Evolutionary conservation across 2,329 filamentous ascomycete genomes (phyloP).

Genomic region (Aureobasidium sp.): DNA sequence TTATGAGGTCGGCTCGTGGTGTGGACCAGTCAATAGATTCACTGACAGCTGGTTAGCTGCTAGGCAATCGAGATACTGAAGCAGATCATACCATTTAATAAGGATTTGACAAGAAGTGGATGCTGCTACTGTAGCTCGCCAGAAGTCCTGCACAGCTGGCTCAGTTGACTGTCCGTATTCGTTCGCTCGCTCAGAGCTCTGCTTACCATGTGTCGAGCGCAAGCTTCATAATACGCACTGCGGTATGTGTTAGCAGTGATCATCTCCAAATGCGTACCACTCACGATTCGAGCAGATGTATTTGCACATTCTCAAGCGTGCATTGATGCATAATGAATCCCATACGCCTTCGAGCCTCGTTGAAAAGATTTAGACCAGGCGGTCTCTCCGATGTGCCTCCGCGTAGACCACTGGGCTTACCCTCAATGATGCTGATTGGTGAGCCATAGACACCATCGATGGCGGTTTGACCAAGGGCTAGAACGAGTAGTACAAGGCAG

Average conservation of each 20-base stretch:
- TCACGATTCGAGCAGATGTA: slow-evolving; percentile 49
- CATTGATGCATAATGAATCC: slow-evolving; percentile 49
- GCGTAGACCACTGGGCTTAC: slow-evolving; percentile 44
- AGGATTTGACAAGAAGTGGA: slow-evolving; percentile 51
- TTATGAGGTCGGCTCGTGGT: slow-evolving; percentile 43
- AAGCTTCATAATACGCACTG: slow-evolving; percentile 48
- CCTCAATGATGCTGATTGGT: slow-evolving; percentile 38
- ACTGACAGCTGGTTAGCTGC: slow-evolving; percentile 10
- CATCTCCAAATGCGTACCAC: slow-evolving; percentile 18
- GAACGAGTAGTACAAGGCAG: slow-evolving; percentile 48
- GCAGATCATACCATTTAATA: slow-evolving; percentile 41
- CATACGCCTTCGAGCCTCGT: slow-evolving; percentile 53
- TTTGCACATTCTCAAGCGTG: slow-evolving; percentile 52
- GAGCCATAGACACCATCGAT: slow-evolving; percentile 42
- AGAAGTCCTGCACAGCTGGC: slow-evolving; percentile 37
- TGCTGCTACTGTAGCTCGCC: slow-evolving; percentile 49
- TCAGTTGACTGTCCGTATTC: not conserved
- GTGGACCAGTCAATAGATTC: slow-evolving; percentile 39
- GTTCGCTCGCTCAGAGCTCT: not conserved
- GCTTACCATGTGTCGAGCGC: slow-evolving; percentile 44
- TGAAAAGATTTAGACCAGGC: slow-evolving; percentile 53
- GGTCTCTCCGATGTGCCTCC: slow-evolving; percentile 44
- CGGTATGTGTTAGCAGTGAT: not conserved
- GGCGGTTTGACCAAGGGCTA: slow-evolving; percentile 52
- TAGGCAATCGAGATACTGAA: slow-evolving; percentile 22